Evolutionary conservation across 345 rosid species (phyloP), one percentile per base, ranked within the genome.

Genomic region (Eucalyptus marginata): DNA sequence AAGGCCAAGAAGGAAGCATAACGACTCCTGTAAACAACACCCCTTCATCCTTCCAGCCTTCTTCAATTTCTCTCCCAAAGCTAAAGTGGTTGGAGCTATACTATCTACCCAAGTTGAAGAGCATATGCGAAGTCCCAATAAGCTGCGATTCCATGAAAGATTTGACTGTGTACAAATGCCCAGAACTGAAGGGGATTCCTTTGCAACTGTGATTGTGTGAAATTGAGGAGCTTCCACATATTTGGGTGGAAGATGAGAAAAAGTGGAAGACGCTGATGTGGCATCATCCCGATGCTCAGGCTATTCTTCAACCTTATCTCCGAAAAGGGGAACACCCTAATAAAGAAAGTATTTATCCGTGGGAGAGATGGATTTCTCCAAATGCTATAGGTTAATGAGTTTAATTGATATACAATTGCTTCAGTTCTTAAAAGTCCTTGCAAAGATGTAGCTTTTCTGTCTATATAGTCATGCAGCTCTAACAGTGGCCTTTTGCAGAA

Each of bases 1-100:
- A 62, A 27, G 17, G 68, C 9, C 68, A 62, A 62, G 68, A 62
- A 62, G 17, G 68, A 62, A 62, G 68, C 68, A 27, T 4, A 13
- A 29, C 0, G 33, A 62, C 68, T 62, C 9, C 17, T 13, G 9
- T 6, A 62, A 62, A 13, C 33, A 62, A 15, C 40, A n/a, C 7
- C 11, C 16, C 47, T 15, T 49, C 43, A 68, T n/a, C 29, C 46
- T 88, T 64, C 76, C 20, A 13, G 18, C 8, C 76, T n/a, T 4
- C 40, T 36, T 3, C 36, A 36, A 64, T n/a, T 64, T 64, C 76
- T 64, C 76, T 90, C 36, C 88, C 90, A 13, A 88, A 89, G n/a
- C 40, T 85, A 2, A 3, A 13, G 44, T 0, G 0, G 0, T 56
- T 64, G 20, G 0, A 0, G 0, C 5, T 64, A 14, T 0, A 4